Conservation (phyloP, 331 rosid species). For the Phaseolus coccineus region DNA sequence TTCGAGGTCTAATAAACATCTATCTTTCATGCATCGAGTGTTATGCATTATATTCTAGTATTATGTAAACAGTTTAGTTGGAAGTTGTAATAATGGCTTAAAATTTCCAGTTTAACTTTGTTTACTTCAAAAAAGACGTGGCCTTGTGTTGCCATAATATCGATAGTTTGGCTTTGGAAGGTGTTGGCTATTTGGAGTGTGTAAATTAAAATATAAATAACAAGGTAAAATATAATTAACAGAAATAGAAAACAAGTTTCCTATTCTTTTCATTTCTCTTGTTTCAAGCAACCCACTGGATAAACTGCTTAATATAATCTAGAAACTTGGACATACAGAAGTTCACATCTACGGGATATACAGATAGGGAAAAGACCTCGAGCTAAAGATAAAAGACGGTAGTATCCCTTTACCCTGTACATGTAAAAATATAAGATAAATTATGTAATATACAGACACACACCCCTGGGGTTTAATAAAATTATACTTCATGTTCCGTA, state of each 20-base stretch:
- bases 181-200: too few species aligned
- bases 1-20: conserved; percentile 36
- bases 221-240: too few species aligned
- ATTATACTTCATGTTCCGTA: neutral
- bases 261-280: too few species aligned
- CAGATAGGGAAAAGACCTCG: conserved; percentile 9
- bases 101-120: too few species aligned
- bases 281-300: too few species aligned
- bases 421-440: neutral
- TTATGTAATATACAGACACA: neutral
- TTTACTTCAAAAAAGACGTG: too few species aligned
- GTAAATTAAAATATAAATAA: too few species aligned
- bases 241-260: too few species aligned
- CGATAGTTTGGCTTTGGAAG: too few species aligned
- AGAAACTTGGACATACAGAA: conserved; percentile 41
- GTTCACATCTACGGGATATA: conserved; percentile 35
- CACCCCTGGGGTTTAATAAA: neutral
- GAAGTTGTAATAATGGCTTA: too few species aligned
- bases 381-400: neutral
- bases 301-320: neutral
- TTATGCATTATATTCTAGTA: conserved; percentile 15
- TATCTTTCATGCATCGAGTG: conserved; percentile 7
- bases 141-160: too few species aligned
- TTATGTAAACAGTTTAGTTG: neutral
- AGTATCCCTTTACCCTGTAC: neutral